Evolutionary conservation across 257 asterid genomes (phyloP).

Genomic region (Solanum clarkiae): DNA sequence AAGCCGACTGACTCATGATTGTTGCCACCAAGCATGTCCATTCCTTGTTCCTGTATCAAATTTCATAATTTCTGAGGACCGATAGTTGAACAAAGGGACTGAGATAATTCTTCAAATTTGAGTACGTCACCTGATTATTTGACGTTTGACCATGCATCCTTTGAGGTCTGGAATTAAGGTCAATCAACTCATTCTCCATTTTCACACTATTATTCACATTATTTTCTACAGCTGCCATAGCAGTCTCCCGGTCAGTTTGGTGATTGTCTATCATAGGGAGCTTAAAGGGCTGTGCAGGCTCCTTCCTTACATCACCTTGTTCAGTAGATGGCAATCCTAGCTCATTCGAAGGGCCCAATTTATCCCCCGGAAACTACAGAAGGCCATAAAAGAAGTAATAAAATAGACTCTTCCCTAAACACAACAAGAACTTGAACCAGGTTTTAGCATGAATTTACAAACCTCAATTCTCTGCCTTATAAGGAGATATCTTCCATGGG

Average conservation of each 20-base stretch:
- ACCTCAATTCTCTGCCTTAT: constrained; percentile 95
- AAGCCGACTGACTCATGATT: constrained; percentile 46
- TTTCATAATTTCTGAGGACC: neutral
- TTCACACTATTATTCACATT: constrained; percentile 18
- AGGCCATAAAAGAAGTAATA: constrained; percentile 3
- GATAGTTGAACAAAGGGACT: neutral
- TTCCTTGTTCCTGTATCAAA: constrained; percentile 14
- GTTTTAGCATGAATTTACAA: constrained; percentile 23
- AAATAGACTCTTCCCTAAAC: neutral
- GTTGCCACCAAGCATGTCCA: constrained; percentile 19
- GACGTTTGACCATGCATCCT: constrained; percentile 43
- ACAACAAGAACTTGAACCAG: neutral
- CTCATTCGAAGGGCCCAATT: constrained; percentile 32
- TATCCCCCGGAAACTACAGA: constrained; percentile 81
- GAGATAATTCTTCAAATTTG: neutral
- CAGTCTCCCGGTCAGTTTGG: constrained; percentile 21
- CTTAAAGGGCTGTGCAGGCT: constrained; percentile 10
- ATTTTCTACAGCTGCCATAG: constrained; percentile 14
- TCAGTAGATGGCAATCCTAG: constrained; percentile 31
- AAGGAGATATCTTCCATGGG: constrained; percentile 85
- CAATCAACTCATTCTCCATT: constrained; percentile 48
- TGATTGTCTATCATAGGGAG: constrained; percentile 22
- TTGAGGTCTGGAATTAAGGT: constrained; percentile 78
- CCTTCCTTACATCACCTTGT: constrained; percentile 29
- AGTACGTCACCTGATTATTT: constrained; percentile 39